phyloP scores from a whole-genome alignment of 2,329 filamentous ascomycete genomes.

The Paecilomyces dactylethromorphus region DNA sequence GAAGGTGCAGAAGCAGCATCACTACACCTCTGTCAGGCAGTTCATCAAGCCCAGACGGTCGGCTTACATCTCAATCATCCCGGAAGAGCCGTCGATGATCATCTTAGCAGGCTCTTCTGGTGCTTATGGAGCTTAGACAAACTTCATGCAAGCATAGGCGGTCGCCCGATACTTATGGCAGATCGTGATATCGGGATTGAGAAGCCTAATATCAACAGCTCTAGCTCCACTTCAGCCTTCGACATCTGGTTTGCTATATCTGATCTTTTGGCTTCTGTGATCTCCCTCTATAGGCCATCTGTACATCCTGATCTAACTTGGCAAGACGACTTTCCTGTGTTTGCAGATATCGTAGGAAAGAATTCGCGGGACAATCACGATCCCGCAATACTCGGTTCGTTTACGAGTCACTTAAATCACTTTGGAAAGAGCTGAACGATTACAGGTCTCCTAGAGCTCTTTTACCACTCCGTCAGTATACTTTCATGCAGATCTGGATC shows the following conservation, averaged over 20 bases:
- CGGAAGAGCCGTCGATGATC: constrained; percentile 20
- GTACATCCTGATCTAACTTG: constrained; percentile 27
- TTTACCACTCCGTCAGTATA: constrained; percentile 52
- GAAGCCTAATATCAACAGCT: constrained; percentile 16
- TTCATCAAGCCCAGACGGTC: constrained; percentile 34
- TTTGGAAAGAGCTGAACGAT: neutral
- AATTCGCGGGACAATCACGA: constrained; percentile 18
- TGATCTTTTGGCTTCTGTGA: constrained; percentile 30
- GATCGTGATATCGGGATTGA: constrained; percentile 34
- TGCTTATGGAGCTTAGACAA: constrained; percentile 36
- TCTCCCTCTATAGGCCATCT: constrained; percentile 33
- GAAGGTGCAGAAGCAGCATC: constrained; percentile 35
- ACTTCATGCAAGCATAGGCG: constrained; percentile 35
- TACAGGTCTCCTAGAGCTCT: constrained; percentile 47
- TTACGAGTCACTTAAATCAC: neutral
- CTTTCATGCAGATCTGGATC: constrained; percentile 46
- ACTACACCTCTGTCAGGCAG: constrained; percentile 32
- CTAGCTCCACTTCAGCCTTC: constrained; percentile 19
- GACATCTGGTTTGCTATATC: constrained; percentile 32
- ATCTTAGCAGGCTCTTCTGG: constrained; percentile 31
- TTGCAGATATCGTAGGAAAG: constrained; percentile 26
- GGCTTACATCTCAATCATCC: constrained; percentile 34
- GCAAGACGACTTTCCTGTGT: constrained; percentile 33
- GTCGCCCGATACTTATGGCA: constrained; percentile 31
- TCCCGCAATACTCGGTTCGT: constrained; percentile 21